phyloP scores from a whole-genome alignment of 352 stramenopile species.

The Thraustochytrium striatum region DNA sequence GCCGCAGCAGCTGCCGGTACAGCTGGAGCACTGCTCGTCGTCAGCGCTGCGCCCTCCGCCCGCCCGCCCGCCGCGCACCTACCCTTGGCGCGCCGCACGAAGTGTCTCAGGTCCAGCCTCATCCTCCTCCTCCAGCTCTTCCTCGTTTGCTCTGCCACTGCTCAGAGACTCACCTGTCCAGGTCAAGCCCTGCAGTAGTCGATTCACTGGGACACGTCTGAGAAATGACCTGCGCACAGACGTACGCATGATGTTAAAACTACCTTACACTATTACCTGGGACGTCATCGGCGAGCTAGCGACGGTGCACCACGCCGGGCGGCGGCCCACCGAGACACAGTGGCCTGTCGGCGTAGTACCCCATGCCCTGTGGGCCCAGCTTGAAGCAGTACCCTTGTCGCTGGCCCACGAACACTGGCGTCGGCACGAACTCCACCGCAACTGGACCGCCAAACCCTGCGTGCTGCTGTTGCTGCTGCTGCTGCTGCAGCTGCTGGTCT shows the following conservation, averaged over 20 bases:
- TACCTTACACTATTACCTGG: too few species aligned
- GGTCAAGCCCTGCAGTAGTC: neutral
- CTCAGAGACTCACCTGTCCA: neutral
- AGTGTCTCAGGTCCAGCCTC: conserved; percentile 22
- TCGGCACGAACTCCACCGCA: neutral
- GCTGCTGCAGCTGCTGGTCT: neutral
- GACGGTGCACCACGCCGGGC: neutral
- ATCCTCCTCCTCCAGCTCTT: neutral
- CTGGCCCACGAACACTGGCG: neutral
- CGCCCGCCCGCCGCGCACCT: neutral
- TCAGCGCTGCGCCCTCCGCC: neutral
- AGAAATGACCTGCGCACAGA: neutral
- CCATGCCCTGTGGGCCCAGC: neutral
- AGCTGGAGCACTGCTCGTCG: conserved; percentile 27
- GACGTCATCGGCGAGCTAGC: too few species aligned
- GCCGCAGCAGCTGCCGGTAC: conserved; percentile 3
- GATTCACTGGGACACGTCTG: neutral
- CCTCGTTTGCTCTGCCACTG: too few species aligned
- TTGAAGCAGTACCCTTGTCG: conserved; percentile 17
- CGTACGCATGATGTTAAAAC: too few species aligned
- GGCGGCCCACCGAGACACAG: neutral
- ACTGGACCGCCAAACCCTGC: neutral
- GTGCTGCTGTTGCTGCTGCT: neutral
- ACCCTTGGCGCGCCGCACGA: conserved; percentile 16
- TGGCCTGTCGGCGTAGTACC: conserved; percentile 4